A percentile compares a stretch with the other conserved stretches of the same genome.
Evolutionary conservation across 345 rosid species (phyloP).

Genomic region (Sisymbrium altissimum): DNA sequence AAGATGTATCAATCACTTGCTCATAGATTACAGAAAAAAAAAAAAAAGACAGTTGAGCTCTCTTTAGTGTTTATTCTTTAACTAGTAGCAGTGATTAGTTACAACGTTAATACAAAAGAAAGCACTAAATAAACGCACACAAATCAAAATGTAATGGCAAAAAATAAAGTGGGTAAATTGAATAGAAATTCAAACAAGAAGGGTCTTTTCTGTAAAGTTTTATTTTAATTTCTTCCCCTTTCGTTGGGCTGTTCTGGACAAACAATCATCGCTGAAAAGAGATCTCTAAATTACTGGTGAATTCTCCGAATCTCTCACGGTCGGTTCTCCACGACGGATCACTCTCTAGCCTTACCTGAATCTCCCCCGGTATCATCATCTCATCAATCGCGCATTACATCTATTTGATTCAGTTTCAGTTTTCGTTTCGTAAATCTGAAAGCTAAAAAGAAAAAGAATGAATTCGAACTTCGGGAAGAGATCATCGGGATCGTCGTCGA

Average conservation of each 20-base stretch:
- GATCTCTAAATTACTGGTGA: slow-evolving; percentile 24
- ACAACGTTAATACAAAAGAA: neutral
- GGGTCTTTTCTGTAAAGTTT: slow-evolving; percentile 14
- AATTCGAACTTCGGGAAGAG: slow-evolving; percentile 60
- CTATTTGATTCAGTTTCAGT: neutral
- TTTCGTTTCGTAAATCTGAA: neutral
- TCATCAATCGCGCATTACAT: slow-evolving; percentile 6
- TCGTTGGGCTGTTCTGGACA: slow-evolving; percentile 14
- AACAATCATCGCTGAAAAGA: slow-evolving; percentile 3
- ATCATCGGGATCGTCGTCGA: slow-evolving; percentile 56
- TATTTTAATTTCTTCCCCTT: neutral
- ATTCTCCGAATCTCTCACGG: slow-evolving; percentile 23
- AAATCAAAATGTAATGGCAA: neutral
- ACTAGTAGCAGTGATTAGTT: neutral
- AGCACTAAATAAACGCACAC: neutral
- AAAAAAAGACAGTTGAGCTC: too few relatives aligned
- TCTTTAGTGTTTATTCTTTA: too few relatives aligned
- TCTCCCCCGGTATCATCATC: slow-evolving; percentile 5
- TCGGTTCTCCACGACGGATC: slow-evolving; percentile 10
- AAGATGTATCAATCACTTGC: neutral
- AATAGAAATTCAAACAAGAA: neutral
- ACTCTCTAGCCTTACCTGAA: slow-evolving; percentile 1
- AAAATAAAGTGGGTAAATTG: slow-evolving; percentile 4
- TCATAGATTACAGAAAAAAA: too few relatives aligned
- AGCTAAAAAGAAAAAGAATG: slow-evolving; percentile 6